Base-by-base conservation (phyloP, 306 rosid species). In the Fragaria ananassa region DNA sequence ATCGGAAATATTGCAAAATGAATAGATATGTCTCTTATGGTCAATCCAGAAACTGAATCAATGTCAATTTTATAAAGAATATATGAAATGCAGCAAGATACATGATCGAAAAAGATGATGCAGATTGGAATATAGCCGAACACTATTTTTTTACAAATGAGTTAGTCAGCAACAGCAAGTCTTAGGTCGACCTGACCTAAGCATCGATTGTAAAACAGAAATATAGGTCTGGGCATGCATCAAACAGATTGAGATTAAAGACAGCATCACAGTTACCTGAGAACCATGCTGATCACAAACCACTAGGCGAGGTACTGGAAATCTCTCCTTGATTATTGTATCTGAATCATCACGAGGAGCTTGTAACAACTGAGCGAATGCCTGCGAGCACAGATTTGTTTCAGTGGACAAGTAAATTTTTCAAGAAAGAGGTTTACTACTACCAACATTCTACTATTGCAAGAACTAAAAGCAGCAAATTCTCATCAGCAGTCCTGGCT, bases 211-310 rank as follows among this genome's bases (percentile, higher is more conserved):
- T 58, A 58, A 76, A 42, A 23, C 51, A 71, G 21, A 61, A 42
- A 4, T 21, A 80, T 21, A 46, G 25, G 6, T 12, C 65, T 27
- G 41, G 18, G 47, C 57, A 51, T 49, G 54, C 45, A 66, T 21
- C 18, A 68, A 17, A 62, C 47, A 9, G 35, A 66, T 15, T 8
- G 47, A 68, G 19, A 12, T 7, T 17, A 49, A 3, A 68, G 74
- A 29, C 17, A 42, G 54, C 34, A 17, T 41, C 51, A n/a, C 47
- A 45, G 18, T 85, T 67, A 91, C 99, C 99, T 95, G 99, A 69
- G 99, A 95, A 64, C 98, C 97, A 80, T 95, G 85, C 89, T 95
- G 99, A 82, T 95, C 99, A 73, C 99, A 95, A 67, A 95, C 84
- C 76, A 95, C 99, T 57, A 95, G 71, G 75, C 99, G 99, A 78